Base-by-base conservation (phyloP, 2,329 filamentous ascomycete genomes). In the Pseudocercospora cruenta region DNA sequence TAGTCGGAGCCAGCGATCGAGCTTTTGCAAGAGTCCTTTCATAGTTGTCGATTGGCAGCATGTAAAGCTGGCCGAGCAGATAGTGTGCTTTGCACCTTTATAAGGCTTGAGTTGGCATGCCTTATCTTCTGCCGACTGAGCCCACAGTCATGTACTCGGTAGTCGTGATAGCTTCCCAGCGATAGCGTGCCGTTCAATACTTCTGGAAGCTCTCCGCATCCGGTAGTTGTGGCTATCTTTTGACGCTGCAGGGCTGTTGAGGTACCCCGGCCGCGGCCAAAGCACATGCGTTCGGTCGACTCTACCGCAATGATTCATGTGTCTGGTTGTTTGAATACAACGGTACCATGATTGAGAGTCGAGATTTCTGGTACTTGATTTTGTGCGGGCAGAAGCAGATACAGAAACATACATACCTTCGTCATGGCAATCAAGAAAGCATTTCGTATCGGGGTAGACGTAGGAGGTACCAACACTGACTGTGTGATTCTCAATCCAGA, bases 401-500 rank as follows among this genome's bases (percentile, higher is more conserved):
- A 26, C n/a, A 21, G 4, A 24, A 24, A 53, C 19, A 19, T 26
- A 19, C 49, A 16, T 53, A 53, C 49, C 49, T 53, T 2, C 2
- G 5, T 4, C 19, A 58, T 58, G 55, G 28, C 28, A 22, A 33
- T 39, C 55, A 43, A 19, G 16, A 58, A 43, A 39, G n/a, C 36
- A 8, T 58, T 36, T 22, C 55, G 55, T 19, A 58, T 58, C 24
- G 55, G 55, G 4, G 55, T 58, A 6, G 55, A 58, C 26, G 55
- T 58, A 14, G 55, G 55, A 3, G 55, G 55, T 8, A 58, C 55
- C 10, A 58, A 58, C 31, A 58, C 55, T 9, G 55, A 43, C 19
- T 58, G 55, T 33, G 55, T 58, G 16, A 43, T 58, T 2, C 36
- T 58, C 31, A 58, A 43, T 28, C 55, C 55, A 4, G 55, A 58